phyloP scores from a whole-genome alignment of 2,329 filamentous ascomycete genomes.

The Colletotrichum noveboracense region DNA sequence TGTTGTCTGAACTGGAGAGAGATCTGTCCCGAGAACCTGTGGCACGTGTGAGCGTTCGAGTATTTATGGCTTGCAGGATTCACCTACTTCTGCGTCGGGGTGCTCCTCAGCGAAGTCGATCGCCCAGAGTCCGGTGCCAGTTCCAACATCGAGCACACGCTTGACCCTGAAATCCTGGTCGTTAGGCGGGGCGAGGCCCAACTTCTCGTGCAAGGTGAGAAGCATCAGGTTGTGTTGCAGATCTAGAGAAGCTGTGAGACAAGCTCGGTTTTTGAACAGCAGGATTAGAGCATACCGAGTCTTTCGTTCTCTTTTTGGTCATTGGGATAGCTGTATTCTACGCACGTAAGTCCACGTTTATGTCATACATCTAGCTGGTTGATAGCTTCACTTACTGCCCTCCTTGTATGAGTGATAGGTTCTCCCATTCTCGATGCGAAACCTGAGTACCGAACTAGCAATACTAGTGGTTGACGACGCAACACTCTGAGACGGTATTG shows the following conservation, averaged over 20 bases:
- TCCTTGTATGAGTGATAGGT: constrained; percentile 37
- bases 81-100: constrained; percentile 32
- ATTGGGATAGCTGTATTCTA: constrained; percentile 20
- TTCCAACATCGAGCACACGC: constrained; percentile 49
- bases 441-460: constrained; percentile 29
- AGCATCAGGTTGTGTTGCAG: constrained; percentile 39
- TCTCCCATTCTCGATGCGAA: constrained; percentile 40
- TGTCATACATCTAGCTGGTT: not conserved
- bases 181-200: constrained; percentile 30
- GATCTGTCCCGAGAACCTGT: constrained; percentile 42
- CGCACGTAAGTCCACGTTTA: not conserved
- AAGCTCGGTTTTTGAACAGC: not conserved
- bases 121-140: constrained; percentile 50
- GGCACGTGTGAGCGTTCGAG: too few relatives aligned
- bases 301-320: constrained; percentile 16
- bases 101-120: constrained; percentile 47
- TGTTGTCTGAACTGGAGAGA: constrained; percentile 43
- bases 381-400: not conserved
- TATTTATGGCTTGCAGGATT: not conserved
- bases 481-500: not conserved
- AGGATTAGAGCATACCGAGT: not conserved
- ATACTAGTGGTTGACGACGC: not conserved
- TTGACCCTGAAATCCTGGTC: constrained; percentile 22
- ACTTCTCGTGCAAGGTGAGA: constrained; percentile 33
- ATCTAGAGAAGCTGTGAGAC: constrained; percentile 24